phyloP scores from a whole-genome alignment of 164 flowering plant genomes.

The Magnolia changhungtana region DNA sequence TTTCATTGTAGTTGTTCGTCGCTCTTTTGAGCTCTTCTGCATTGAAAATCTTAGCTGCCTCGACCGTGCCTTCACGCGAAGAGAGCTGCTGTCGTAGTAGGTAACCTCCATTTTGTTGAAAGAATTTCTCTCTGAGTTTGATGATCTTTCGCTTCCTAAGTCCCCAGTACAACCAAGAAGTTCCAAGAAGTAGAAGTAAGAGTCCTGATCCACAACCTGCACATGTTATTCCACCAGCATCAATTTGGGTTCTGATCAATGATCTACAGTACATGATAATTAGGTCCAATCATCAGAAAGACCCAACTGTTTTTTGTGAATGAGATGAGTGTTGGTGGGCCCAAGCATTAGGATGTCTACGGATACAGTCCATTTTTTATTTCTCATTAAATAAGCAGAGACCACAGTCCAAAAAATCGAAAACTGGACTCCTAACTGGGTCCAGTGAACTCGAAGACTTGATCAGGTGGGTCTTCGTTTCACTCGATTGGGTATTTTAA shows the following conservation, averaged over 20 bases:
- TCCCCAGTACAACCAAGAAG: constrained; percentile 1
- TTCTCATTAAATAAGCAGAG: background rate
- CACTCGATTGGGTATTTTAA: too few species aligned
- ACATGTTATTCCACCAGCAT: background rate
- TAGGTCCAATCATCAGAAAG: background rate
- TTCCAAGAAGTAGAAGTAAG: background rate
- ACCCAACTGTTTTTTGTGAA: too few species aligned
- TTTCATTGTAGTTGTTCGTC: constrained; percentile 4
- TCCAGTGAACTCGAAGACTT: too few species aligned
- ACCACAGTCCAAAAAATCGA: background rate
- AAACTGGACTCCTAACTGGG: too few species aligned
- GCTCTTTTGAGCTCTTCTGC: background rate
- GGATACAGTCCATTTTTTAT: too few species aligned
- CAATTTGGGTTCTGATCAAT: background rate
- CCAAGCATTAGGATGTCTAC: too few species aligned
- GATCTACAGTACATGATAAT: too few species aligned
- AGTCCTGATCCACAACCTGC: background rate
- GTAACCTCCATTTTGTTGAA: constrained; percentile 7
- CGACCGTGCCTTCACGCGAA: background rate
- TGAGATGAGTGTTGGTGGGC: too few species aligned
- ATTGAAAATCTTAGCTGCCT: background rate
- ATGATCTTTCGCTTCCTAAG: constrained; percentile 9
- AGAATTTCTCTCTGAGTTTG: constrained; percentile 8
- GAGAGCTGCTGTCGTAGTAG: constrained; percentile 1
- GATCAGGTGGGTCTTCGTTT: too few species aligned